A percentile compares a stretch with the other conserved stretches of the same genome.
phyloP scores from a whole-genome alignment of 2,329 filamentous ascomycete genomes.

The Graphium sp. region DNA sequence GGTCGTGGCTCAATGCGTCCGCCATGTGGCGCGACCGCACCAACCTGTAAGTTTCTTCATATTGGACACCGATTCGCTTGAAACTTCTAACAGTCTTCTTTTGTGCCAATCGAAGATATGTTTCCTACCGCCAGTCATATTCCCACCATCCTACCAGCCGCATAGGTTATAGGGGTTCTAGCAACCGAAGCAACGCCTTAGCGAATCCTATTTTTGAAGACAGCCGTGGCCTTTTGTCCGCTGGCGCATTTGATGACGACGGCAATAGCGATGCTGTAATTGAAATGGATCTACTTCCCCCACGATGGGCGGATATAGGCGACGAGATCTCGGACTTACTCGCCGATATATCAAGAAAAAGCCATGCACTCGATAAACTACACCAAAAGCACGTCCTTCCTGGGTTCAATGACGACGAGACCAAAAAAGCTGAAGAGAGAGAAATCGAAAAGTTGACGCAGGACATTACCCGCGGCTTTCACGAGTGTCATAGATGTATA shows the following conservation, averaged over 20 bases:
- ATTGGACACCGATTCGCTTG: conserved; percentile 13
- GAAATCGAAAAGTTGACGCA: conserved; percentile 86
- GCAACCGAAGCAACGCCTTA: conserved; percentile 39
- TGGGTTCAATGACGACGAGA: conserved; percentile 88
- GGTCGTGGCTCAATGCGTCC: conserved; percentile 27
- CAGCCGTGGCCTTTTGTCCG: conserved; percentile 67
- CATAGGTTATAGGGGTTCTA: conserved; percentile 45
- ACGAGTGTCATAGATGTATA: conserved; percentile 78
- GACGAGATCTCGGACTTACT: conserved; percentile 83
- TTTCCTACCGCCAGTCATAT: conserved; percentile 98
- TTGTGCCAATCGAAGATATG: conserved; percentile 70
- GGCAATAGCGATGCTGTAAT: conserved; percentile 93
- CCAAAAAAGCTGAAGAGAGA: conserved; percentile 70
- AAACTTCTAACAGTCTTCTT: conserved; percentile 13
- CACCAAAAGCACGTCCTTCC: conserved; percentile 96
- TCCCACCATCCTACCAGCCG: conserved; percentile 85
- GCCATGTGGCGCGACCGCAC: conserved; percentile 98
- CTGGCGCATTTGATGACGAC: conserved; percentile 63
- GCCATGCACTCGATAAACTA: conserved; percentile 72
- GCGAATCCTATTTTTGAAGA: conserved; percentile 35
- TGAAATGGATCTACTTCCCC: conserved; percentile 93
- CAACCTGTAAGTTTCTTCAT: conserved; percentile 56
- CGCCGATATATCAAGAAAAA: conserved; percentile 64
- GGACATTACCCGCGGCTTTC: conserved; percentile 76
- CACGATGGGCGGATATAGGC: conserved; percentile 87